Evolutionary conservation across 2,329 filamentous ascomycete genomes (phyloP).

Genomic region (Dichotomopilus funicola): DNA sequence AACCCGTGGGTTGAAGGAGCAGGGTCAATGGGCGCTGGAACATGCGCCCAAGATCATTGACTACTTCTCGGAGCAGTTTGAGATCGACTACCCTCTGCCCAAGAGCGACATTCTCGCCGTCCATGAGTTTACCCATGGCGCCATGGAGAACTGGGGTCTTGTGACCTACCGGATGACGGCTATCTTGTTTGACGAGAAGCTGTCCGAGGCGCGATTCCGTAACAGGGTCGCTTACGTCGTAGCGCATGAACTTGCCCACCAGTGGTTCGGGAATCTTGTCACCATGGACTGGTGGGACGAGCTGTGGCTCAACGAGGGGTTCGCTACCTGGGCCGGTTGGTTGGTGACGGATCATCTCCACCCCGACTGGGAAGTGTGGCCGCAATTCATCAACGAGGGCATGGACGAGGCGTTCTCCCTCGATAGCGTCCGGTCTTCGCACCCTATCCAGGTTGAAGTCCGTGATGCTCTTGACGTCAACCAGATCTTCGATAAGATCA

Average conservation of each 20-base stretch:
- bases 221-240: slow-evolving; percentile 95
- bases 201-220: slow-evolving; percentile 83
- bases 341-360: slow-evolving; percentile 84
- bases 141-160: slow-evolving; percentile 95
- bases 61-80: slow-evolving; percentile 92
- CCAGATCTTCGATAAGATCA: slow-evolving; percentile 96
- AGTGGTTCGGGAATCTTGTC: slow-evolving; percentile 97
- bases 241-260: slow-evolving; percentile 95
- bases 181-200: slow-evolving; percentile 90
- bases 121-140: slow-evolving; percentile 81
- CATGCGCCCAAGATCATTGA: slow-evolving; percentile 92
- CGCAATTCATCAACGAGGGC: slow-evolving; percentile 91
- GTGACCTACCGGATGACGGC: slow-evolving; percentile 95
- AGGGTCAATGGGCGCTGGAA: slow-evolving; percentile 81
- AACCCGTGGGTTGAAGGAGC: slow-evolving; percentile 86
- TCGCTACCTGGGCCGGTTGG: slow-evolving; percentile 98
- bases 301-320: slow-evolving; percentile 94
- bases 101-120: slow-evolving; percentile 89
- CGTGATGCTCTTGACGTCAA: slow-evolving; percentile 91
- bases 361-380: slow-evolving; percentile 97
- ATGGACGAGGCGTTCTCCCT: slow-evolving; percentile 88
- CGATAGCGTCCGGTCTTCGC: slow-evolving; percentile 83
- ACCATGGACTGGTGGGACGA: slow-evolving; percentile 99
- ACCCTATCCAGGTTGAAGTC: slow-evolving; percentile 94
- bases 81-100: slow-evolving; percentile 85